Evolutionary conservation across 805 yeast species (phyloP).

Genomic region (Saturnispora silvae): DNA sequence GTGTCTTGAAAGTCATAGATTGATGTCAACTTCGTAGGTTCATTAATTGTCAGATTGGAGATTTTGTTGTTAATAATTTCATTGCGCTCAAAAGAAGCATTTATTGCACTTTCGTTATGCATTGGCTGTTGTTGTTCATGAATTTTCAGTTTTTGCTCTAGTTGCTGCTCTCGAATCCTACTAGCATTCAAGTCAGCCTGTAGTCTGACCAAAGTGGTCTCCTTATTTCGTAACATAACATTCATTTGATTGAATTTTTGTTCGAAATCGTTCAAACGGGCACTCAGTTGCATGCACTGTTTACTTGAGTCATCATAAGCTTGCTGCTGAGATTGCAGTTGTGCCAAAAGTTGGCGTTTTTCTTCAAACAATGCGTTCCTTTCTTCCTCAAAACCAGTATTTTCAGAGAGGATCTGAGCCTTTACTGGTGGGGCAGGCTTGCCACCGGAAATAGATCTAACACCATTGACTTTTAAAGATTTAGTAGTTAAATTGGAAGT

Average conservation of each 20-base stretch:
- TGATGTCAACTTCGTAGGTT: slow-evolving; percentile 11
- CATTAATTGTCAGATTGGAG: slow-evolving; percentile 25
- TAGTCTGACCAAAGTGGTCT: slow-evolving; percentile 52
- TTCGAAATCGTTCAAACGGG: slow-evolving; percentile 31
- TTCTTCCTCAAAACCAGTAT: slow-evolving; percentile 26
- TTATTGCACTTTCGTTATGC: background rate
- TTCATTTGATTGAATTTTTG: slow-evolving; percentile 42
- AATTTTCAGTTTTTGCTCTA: slow-evolving; percentile 16
- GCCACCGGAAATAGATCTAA: background rate
- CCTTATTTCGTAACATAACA: slow-evolving; percentile 52
- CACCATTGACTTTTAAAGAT: slow-evolving; percentile 15
- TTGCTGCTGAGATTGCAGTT: slow-evolving; percentile 21
- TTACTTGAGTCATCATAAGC: slow-evolving; percentile 24
- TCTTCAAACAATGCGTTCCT: slow-evolving; percentile 31
- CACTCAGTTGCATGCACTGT: slow-evolving; percentile 27
- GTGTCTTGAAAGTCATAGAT: slow-evolving; percentile 31
- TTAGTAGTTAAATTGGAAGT: slow-evolving; percentile 22
- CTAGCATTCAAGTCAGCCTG: slow-evolving; percentile 53
- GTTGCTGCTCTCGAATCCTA: slow-evolving; percentile 33
- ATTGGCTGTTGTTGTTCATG: slow-evolving; percentile 11
- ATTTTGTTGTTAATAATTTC: slow-evolving; percentile 24
- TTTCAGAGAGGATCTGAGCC: background rate
- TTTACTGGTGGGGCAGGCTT: slow-evolving; percentile 1
- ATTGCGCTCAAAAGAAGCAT: slow-evolving; percentile 8
- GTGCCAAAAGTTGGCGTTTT: slow-evolving; percentile 21